Conservation (phyloP, 2,329 filamentous ascomycete species). For the Domatiomyces catenatus region DNA sequence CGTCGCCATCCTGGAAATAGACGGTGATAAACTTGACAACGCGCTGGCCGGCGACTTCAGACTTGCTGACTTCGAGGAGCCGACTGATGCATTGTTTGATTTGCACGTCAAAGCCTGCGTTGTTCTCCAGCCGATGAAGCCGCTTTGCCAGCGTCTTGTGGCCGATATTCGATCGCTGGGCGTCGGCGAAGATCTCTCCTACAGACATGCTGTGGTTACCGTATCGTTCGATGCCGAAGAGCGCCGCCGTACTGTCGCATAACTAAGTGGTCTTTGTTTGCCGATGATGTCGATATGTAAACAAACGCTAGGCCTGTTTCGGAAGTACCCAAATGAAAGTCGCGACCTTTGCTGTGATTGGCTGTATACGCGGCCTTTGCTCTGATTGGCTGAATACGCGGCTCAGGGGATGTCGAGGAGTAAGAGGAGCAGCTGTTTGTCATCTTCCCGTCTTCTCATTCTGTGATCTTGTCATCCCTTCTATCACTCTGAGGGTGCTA, state of each 20-base stretch:
- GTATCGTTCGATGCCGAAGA: background rate
- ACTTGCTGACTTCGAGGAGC: slow-evolving; percentile 78
- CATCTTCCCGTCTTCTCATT: background rate
- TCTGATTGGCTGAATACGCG: no score
- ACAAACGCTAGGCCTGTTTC: background rate
- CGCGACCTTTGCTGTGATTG: background rate
- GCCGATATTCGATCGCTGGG: slow-evolving; percentile 75
- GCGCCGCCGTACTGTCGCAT: background rate
- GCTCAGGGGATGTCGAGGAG: no score
- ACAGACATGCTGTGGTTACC: slow-evolving; percentile 9
- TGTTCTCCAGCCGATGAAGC: slow-evolving; percentile 64
- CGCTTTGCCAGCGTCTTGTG: slow-evolving; percentile 81
- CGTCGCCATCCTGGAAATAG: slow-evolving; percentile 77
- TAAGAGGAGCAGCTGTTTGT: background rate
- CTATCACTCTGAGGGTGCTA: background rate
- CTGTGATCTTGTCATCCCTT: background rate
- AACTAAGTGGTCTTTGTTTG: background rate
- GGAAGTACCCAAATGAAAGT: background rate
- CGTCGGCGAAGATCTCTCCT: slow-evolving; percentile 46
- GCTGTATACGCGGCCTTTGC: background rate
- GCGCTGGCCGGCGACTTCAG: slow-evolving; percentile 73
- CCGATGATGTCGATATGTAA: background rate
- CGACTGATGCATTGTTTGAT: slow-evolving; percentile 68
- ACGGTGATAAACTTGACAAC: slow-evolving; percentile 73
- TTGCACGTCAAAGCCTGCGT: slow-evolving; percentile 67